Base-by-base conservation (phyloP, 179 eudicot genomes). In the Silene coronaria region DNA sequence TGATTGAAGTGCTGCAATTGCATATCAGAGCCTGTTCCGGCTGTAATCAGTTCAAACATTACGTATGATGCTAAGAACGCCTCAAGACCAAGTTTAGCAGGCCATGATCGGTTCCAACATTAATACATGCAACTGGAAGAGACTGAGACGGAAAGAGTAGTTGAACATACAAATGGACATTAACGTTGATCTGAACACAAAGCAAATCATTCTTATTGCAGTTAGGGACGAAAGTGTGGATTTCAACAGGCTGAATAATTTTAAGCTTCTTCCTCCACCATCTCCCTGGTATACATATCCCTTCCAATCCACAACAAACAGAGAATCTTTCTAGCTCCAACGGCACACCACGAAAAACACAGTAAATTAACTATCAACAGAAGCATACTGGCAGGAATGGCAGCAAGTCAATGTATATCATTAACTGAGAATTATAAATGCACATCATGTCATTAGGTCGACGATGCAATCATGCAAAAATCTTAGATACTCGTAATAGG, bases 161-260 rank as follows among this genome's bases (percentile, higher is more conserved):
- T 28, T 36, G 59, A 30, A 57, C 32, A 21, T 45, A 28, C 27
- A 21, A 69, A 10, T 6, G n/a, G 69, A 42, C 14, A 34, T 79
- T 32, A 68, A 91, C 99, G 93, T 95, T 95, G 78, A 95, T 90
- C 76, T 91, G 95, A 75, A 92, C 97, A 83, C 97, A 95, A 42
- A 95, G 97, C 80, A 95, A 84, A 82, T 95, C 96, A 80, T 92
- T 97, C 28, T 95, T 82, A 83, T 92, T 91, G 84, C 99, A 92
- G 75, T 92, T 90, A 61, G 96, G 85, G 69, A 95, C 85, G 84
- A 86, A 91, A 17, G 99, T 86, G 78, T 78, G 89, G 67, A 95
- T 91, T 75, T 92, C 97, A 68, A 95, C 83, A 68, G 99, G 97
- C 79, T 88, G 97, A 83, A 95, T 82, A 72, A 95, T 85, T 82